Percentiles rank a stretch among this genome's conserved stretches.
Evolutionary conservation across 2,329 filamentous ascomycete genomes (phyloP).

Genomic region (Colletotrichum eleusines): DNA sequence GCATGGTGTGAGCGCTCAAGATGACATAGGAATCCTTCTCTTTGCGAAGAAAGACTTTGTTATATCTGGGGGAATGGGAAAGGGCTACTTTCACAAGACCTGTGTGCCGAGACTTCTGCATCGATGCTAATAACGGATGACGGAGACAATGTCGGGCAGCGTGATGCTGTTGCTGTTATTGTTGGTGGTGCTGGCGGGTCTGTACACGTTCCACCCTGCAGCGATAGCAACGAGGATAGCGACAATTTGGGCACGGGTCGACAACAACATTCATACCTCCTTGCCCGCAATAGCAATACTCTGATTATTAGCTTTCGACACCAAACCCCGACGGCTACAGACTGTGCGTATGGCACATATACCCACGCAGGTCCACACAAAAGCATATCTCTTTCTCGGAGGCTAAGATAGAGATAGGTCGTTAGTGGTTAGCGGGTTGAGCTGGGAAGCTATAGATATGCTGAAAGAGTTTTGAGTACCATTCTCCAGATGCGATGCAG

Average conservation of each 20-base stretch:
- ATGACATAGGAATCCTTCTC: background rate
- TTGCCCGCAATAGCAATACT: constrained; percentile 18
- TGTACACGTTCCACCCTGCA: background rate
- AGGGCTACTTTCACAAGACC: background rate
- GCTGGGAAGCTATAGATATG: background rate
- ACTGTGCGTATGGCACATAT: background rate
- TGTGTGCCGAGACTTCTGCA: background rate
- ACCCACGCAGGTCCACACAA: constrained; percentile 13
- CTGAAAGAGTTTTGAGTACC: background rate
- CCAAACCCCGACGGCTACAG: background rate
- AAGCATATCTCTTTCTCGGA: background rate
- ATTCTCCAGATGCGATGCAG: background rate
- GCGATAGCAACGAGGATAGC: background rate
- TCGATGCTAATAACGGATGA: background rate
- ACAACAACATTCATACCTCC: constrained; percentile 6
- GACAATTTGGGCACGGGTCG: constrained; percentile 7
- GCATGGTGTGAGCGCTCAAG: no score
- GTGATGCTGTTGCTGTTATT: background rate
- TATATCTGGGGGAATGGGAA: no score
- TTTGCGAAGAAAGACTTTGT: background rate
- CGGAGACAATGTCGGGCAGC: background rate
- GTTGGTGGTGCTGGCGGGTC: background rate
- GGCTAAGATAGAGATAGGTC: background rate
- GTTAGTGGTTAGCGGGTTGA: background rate
- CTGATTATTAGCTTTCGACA: background rate